Conservation (phyloP, 1,139 yeast genomes). For the Yamadazyma sp. region DNA sequence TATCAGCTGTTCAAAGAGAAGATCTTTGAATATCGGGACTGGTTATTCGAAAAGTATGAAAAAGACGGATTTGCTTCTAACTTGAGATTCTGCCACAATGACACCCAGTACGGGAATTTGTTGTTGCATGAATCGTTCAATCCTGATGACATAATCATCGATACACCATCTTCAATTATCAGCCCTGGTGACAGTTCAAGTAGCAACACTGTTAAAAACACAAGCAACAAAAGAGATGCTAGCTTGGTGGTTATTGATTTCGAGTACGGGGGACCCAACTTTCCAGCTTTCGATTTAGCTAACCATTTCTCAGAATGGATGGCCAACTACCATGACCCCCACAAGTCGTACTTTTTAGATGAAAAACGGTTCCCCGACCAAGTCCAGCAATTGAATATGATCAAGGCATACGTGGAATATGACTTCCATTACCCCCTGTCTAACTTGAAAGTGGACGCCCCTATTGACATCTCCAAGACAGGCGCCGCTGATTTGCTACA, state of each 20-base stretch:
- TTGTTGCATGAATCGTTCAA: slow-evolving; percentile 47
- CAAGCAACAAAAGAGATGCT: slow-evolving; percentile 53
- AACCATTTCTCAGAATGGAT: slow-evolving; percentile 96
- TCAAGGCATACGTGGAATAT: slow-evolving; percentile 70
- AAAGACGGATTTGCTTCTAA: slow-evolving; percentile 42
- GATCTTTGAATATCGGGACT: slow-evolving; percentile 53
- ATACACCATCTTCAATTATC: slow-evolving; percentile 24
- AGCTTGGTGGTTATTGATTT: slow-evolving; percentile 91
- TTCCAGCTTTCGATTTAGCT: slow-evolving; percentile 86
- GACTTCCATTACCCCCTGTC: slow-evolving; percentile 44
- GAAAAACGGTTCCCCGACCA: slow-evolving; percentile 61
- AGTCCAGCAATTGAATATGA: slow-evolving; percentile 67
- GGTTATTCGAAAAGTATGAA: slow-evolving; percentile 61
- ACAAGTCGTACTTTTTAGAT: slow-evolving; percentile 57
- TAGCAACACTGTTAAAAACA: slow-evolving; percentile 21
- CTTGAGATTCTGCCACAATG: slow-evolving; percentile 87
- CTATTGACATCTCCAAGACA: slow-evolving; percentile 18
- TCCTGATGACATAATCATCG: slow-evolving; percentile 36
- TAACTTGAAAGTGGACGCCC: slow-evolving; percentile 20
- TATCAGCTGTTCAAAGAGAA: slow-evolving; percentile 50
- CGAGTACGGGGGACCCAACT: slow-evolving; percentile 93
- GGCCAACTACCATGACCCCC: slow-evolving; percentile 81
- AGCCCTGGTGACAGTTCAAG: slow-evolving; percentile 1
- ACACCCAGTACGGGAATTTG: slow-evolving; percentile 93
- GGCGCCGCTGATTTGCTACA: slow-evolving; percentile 37